phyloP scores from a whole-genome alignment of 768 basidiomycete species.

The Termitomyces sp. region DNA sequence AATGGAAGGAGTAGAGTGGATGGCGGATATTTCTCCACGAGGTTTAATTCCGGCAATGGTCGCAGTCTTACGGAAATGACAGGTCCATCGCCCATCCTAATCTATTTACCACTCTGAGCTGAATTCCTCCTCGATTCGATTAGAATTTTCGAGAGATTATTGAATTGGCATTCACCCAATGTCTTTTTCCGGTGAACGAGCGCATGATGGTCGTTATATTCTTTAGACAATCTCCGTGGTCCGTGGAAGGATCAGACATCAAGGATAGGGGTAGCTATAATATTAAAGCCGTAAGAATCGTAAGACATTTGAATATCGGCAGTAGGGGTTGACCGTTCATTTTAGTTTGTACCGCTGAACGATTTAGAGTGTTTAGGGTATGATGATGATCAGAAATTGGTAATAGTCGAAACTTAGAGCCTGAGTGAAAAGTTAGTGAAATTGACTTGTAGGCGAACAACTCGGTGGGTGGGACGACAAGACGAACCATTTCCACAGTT shows the following conservation, averaged over 20 bases:
- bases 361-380: neutral
- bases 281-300: neutral
- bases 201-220: neutral
- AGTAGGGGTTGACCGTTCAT: neutral
- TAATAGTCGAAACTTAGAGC: neutral
- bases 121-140: neutral
- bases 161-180: neutral
- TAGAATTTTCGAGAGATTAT: neutral
- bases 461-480: neutral
- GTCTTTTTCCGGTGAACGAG: neutral
- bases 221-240: conserved; percentile 7
- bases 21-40: neutral
- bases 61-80: neutral
- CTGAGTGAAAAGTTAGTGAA: neutral
- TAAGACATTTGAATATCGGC: neutral
- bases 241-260: neutral
- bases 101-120: neutral
- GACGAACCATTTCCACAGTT: neutral
- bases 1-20: neutral
- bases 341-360: neutral
- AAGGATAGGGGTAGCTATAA: neutral
- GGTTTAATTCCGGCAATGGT: neutral
- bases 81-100: neutral
- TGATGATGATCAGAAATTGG: neutral
- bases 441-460: neutral